These are phyloP conservation scores for Hysterium pulicare DNA, from an alignment of 2,329 filamentous ascomycete species.

Conservation along the genomic window DNA sequence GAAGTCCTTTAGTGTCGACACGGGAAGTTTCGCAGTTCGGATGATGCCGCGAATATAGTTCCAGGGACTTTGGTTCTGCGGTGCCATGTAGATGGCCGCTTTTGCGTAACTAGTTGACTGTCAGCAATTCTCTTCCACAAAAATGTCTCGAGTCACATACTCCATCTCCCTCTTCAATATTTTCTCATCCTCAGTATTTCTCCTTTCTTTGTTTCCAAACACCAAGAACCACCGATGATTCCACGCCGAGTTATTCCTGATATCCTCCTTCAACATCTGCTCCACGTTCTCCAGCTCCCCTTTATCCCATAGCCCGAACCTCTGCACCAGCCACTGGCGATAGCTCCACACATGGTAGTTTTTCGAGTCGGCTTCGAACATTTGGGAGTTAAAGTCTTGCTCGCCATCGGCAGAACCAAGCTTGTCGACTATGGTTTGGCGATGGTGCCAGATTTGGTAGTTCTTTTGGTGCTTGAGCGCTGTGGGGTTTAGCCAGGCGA, in stretches of 20 bases:
- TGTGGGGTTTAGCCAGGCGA: constrained; percentile 81
- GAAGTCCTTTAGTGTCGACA: constrained; percentile 52
- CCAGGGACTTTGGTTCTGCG: constrained; percentile 94
- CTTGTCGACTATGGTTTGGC: constrained; percentile 55
- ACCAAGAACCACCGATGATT: constrained; percentile 95
- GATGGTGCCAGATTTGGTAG: constrained; percentile 91
- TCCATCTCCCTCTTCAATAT: constrained; percentile 71
- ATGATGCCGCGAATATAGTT: constrained; percentile 81
- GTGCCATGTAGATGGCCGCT: constrained; percentile 70
- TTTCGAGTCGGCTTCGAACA: constrained; percentile 84
- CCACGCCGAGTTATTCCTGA: constrained; percentile 97
- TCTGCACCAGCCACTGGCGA: constrained; percentile 71
- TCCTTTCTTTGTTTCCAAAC: constrained; percentile 57
- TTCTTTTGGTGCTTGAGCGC: constrained; percentile 88
- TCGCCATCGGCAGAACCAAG: constrained; percentile 63
- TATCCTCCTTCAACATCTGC: constrained; percentile 69
- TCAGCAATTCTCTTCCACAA: constrained; percentile 13
- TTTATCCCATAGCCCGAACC: constrained; percentile 55
- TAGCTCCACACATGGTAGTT: constrained; percentile 99
- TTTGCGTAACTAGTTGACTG: constrained; percentile 51
- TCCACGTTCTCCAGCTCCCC: constrained; percentile 71
- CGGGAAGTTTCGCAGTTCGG: constrained; percentile 57
- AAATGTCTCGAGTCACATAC: constrained; percentile 42
- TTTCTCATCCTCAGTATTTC: constrained; percentile 43
- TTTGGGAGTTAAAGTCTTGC: constrained; percentile 69